Percentiles rank a stretch among this genome's conserved stretches.
Conservation (phyloP, 2,329 filamentous ascomycete genomes). For the Nannizziopsis barbatae region DNA sequence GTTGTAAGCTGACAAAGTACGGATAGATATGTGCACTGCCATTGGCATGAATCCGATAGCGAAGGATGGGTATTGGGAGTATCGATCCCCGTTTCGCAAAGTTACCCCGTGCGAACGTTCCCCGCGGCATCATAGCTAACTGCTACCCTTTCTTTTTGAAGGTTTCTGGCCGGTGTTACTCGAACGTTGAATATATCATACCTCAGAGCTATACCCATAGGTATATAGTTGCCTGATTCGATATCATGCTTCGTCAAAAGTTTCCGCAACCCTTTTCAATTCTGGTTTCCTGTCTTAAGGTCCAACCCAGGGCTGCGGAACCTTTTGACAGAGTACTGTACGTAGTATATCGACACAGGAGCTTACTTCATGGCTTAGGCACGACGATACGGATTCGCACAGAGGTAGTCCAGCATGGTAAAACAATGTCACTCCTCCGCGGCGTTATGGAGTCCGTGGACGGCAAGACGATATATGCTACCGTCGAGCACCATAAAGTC, state of each 20-base stretch:
- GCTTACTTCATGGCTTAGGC: conserved; percentile 16
- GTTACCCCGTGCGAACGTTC: not conserved
- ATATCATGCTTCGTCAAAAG: too few relatives aligned
- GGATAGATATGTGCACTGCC: conserved; percentile 43
- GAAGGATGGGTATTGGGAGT: conserved; percentile 42
- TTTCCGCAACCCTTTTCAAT: too few relatives aligned
- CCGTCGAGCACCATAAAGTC: conserved; percentile 45
- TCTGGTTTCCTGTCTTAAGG: too few relatives aligned
- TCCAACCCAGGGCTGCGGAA: too few relatives aligned
- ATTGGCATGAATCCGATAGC: conserved; percentile 39
- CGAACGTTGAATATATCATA: conserved; percentile 43
- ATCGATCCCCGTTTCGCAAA: conserved; percentile 14
- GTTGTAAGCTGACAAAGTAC: not conserved
- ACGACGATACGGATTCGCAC: conserved; percentile 36
- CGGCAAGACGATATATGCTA: conserved; percentile 39
- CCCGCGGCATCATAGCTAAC: not conserved
- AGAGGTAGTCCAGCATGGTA: conserved; percentile 38
- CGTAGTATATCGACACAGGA: not conserved
- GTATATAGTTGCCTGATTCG: conserved; percentile 18
- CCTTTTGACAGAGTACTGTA: too few relatives aligned
- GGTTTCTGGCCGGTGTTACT: conserved; percentile 20
- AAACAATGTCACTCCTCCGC: conserved; percentile 43
- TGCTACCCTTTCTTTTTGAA: not conserved
- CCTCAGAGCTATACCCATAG: conserved; percentile 39
- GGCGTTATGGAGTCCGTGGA: conserved; percentile 42